Evolutionary conservation across 192 early-diverging fungal species (phyloP), one percentile per base, ranked within the genome.

Genomic region (Mycoemilia scoparia): DNA sequence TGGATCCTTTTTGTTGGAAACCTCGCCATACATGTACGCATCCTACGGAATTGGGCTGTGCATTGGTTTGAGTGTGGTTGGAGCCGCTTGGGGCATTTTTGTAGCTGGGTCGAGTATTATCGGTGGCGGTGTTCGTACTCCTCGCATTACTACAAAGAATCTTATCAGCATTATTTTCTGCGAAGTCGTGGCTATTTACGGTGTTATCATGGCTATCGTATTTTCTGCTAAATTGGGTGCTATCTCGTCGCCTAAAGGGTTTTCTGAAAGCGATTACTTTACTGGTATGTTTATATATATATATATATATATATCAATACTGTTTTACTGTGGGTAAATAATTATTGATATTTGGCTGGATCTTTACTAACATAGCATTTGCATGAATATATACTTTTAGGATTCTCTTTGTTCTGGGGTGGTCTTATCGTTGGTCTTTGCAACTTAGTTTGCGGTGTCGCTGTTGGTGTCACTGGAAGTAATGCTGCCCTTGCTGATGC

Each of bases 121-220:
- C 12, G 92, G 88, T 46, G 88, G 69, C 13, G 85, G 82, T 9
- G 84, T 97, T 28, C 66, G 71, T 28, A 72, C 84, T 2, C 93
- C 93, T 37, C 69, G 93, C 20, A 95, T 97, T 42, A 69, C 79
- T 30, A 90, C 89, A 17, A 90, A 90, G 61, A 97, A 97, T 69
- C 70, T 97, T 45, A 90, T 96, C 57, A 85, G 84, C 46, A 90
- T 97, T 43, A 97, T 95, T 53, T 97, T 97, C 50, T 97, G 89
- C 63, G 93, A 97, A 66, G 93, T 95, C 32, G 92, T 97, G 7
- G 92, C 89, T 41, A 97, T 97, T 43, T 97, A 97, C 64, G 92
- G 92, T 37, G 70, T 97, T 16, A 95, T 97, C 46, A 92, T 97
- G 73, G 84, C 87, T 14, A 97, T 97, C 44, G 85, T 97, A 21